Evolutionary conservation across 208 protist species (phyloP), one percentile per base, ranked within the genome.

Genomic region (Wallacemonas sp.): DNA sequence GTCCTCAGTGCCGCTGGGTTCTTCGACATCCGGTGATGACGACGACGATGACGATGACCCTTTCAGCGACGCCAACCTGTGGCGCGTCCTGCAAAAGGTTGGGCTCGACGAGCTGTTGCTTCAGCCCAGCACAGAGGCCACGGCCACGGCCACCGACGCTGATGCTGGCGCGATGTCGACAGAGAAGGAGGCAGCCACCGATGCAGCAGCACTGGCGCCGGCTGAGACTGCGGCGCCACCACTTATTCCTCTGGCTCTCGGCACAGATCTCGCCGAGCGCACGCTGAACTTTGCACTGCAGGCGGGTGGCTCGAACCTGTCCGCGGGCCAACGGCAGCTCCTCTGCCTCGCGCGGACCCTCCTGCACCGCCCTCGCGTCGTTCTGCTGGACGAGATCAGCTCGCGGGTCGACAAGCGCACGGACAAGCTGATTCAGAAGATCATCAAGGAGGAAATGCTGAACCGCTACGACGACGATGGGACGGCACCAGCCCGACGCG

Each of bases 331-430:
- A 83, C 81, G 96, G 8, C 98, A 99, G 83, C 77, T 99, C 33
- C 44, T 99, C 6, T 99, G 97, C 72, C 66, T 99, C 12, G 97
- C 95, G 17, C 85, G 98, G 34, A 97, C 98, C 1, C 67, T 99
- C n/a, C 79, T 99, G 17, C 85, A 91, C 34, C 61, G 65, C 23
- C 80, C 95, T 12, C 81, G 79, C 33, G 76, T 99, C 0, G 67
- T 99, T 12, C 81, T 99, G 21, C 74, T 99, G 33, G 98, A 99
- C 74, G 98, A 99, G 74, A 90, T 97, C 9, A 98, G 96, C 52
- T 87, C 93, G 5, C 56, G 67, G 12, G 84, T 95, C 27, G 95
- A 97, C 68, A 58, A 72, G 16, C 77, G 74, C 43, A 91, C 94
- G 0, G 96, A 98, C 48, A 48, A 62, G 24, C 65, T 97, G 4